Conservation (phyloP, 345 rosid genomes). For the Arabis alpina region DNA sequence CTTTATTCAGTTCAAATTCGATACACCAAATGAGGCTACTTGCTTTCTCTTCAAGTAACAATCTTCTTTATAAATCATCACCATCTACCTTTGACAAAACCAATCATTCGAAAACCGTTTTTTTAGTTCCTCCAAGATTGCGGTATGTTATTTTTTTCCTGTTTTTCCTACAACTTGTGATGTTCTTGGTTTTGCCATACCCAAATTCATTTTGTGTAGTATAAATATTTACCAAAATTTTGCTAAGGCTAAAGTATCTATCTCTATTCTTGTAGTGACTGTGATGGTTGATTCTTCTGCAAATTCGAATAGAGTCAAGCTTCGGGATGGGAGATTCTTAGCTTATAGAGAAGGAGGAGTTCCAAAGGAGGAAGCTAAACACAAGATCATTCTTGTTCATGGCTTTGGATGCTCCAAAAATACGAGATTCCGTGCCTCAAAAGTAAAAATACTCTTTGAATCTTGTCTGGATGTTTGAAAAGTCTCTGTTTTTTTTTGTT, state of each 20-base stretch:
- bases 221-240: neutral
- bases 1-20: neutral
- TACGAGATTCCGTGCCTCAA: constrained; percentile 73
- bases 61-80: constrained; percentile 9
- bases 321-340: constrained; percentile 75
- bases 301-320: constrained; percentile 52
- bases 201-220: neutral
- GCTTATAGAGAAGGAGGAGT: constrained; percentile 81
- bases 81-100: constrained; percentile 11
- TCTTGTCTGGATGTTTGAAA: constrained; percentile 5
- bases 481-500: neutral
- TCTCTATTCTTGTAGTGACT: constrained; percentile 15
- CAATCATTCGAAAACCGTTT: neutral
- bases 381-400: constrained; percentile 72
- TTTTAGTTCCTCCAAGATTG: neutral
- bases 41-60: constrained; percentile 16
- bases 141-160: constrained; percentile 4
- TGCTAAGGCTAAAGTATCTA: neutral
- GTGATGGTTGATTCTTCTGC: constrained; percentile 27
- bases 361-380: constrained; percentile 58
- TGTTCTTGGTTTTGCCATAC: neutral
- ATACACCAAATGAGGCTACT: neutral
- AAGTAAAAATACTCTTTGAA: constrained; percentile 42
- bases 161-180: neutral
- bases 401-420: constrained; percentile 96